Evolutionary conservation across 768 basidiomycete genomes (phyloP).

Genomic region (Suillus subaureus): DNA sequence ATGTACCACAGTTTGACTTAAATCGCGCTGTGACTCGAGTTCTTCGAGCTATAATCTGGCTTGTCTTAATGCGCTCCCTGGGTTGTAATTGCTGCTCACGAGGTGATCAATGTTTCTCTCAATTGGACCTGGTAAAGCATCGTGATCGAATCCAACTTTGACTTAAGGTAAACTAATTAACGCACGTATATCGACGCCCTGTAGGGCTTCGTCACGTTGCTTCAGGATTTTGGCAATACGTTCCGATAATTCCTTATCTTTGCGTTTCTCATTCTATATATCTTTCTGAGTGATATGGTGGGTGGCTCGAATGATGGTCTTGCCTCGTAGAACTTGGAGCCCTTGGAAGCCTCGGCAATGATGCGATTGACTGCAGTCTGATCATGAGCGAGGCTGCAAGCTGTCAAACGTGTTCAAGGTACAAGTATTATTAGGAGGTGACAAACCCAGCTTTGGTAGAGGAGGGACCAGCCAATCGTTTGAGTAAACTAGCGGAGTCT

Average conservation of each 20-base stretch:
- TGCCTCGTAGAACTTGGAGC: slow-evolving; percentile 90
- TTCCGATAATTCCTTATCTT: slow-evolving; percentile 82
- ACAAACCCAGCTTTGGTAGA: slow-evolving; percentile 86
- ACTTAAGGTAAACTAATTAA: slow-evolving; percentile 20
- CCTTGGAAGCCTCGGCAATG: slow-evolving; percentile 90
- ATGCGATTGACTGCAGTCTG: slow-evolving; percentile 85
- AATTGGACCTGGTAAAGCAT: slow-evolving; percentile 47
- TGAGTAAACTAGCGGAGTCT: slow-evolving; percentile 69
- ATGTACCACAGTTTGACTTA: slow-evolving; percentile 86
- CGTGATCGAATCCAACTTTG: slow-evolving; percentile 12
- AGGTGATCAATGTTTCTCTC: slow-evolving; percentile 70
- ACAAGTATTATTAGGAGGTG: slow-evolving; percentile 2
- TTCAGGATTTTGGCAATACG: slow-evolving; percentile 72
- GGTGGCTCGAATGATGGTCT: slow-evolving; percentile 19
- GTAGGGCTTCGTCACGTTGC: slow-evolving; percentile 58
- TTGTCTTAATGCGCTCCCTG: neutral
- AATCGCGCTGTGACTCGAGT: slow-evolving; percentile 74
- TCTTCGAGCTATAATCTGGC: slow-evolving; percentile 50
- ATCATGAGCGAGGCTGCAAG: slow-evolving; percentile 64
- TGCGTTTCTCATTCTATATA: slow-evolving; percentile 82
- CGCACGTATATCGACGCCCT: slow-evolving; percentile 59
- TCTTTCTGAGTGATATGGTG: slow-evolving; percentile 9
- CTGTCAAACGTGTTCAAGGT: slow-evolving; percentile 14
- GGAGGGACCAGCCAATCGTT: slow-evolving; percentile 85
- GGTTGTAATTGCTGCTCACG: slow-evolving; percentile 45